Conservation (phyloP, 176 grass and related monocot genomes). For the Elymus sibiricus region DNA sequence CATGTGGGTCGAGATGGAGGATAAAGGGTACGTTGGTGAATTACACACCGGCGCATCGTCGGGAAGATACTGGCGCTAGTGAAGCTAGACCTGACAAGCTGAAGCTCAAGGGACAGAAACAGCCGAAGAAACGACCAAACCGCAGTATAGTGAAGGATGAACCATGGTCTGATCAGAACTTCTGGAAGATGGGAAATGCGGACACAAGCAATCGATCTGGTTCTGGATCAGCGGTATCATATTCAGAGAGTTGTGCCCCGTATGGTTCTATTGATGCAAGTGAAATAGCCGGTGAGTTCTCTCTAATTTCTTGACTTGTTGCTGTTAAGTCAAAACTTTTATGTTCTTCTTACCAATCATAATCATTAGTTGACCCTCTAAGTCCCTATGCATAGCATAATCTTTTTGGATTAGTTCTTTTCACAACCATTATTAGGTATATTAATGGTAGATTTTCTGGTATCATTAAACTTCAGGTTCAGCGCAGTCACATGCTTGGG, state of each 20-base stretch:
- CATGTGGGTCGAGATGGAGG: conserved; percentile 92
- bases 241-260: conserved; percentile 77
- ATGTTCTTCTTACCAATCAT: neutral
- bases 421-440: conserved; percentile 2
- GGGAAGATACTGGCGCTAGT: conserved; percentile 49
- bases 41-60: conserved; percentile 78
- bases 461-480: conserved; percentile 53
- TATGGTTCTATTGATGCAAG: conserved; percentile 55
- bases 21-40: conserved; percentile 87
- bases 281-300: conserved; percentile 61
- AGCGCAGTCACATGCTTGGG: conserved; percentile 86
- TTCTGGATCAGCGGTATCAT: conserved; percentile 78
- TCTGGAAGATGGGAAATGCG: conserved; percentile 53
- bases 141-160: conserved; percentile 37
- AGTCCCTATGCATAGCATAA: too few relatives aligned
- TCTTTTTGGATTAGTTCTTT: neutral
- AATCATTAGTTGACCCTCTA: too few relatives aligned
- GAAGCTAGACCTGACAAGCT: conserved; percentile 55
- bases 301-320: neutral
- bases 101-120: conserved; percentile 49
- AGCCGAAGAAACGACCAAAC: conserved; percentile 51
- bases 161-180: conserved; percentile 76
- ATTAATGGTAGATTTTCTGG: neutral
- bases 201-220: conserved; percentile 55
- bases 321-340: neutral